Evolutionary conservation across 495 filamentous ascomycete genomes (phyloP).

Genomic region (Collariella sp.): DNA sequence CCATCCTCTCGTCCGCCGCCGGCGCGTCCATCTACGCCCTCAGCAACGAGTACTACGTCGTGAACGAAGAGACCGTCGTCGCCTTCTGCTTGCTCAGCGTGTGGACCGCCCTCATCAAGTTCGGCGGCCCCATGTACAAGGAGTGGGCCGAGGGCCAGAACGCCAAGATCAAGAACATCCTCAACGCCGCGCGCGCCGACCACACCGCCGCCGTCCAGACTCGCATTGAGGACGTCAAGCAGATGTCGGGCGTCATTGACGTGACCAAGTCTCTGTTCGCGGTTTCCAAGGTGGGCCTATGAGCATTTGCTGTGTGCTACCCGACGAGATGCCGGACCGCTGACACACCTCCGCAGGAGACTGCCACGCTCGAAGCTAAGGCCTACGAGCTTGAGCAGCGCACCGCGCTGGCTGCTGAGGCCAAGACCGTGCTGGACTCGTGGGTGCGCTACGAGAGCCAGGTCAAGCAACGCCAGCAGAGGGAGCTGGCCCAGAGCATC

Average conservation of each 20-base stretch:
- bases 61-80: conserved; percentile 96
- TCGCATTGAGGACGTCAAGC: conserved; percentile 85
- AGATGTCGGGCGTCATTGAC: conserved; percentile 87
- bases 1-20: conserved; percentile 86
- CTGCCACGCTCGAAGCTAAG: conserved; percentile 87
- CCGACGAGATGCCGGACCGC: too few relatives aligned
- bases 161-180: conserved; percentile 80
- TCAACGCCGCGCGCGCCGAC: conserved; percentile 86
- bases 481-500: conserved; percentile 82
- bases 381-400: conserved; percentile 95
- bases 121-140: conserved; percentile 81
- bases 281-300: conserved; percentile 76
- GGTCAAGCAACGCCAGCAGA: conserved; percentile 97
- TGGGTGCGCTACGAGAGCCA: conserved; percentile 98
- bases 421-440: conserved; percentile 89
- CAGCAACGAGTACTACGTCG: conserved; percentile 98
- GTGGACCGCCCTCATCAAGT: conserved; percentile 82
- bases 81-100: conserved; percentile 81
- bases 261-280: conserved; percentile 94
- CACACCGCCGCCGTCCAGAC: conserved; percentile 91
- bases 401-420: conserved; percentile 81
- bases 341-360: conserved; percentile 61
- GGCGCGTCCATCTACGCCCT: conserved; percentile 89
- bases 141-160: conserved; percentile 84
- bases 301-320: too few relatives aligned